Conservation (phyloP, 164 flowering plant species). For the Macadamia tetraphylla region DNA sequence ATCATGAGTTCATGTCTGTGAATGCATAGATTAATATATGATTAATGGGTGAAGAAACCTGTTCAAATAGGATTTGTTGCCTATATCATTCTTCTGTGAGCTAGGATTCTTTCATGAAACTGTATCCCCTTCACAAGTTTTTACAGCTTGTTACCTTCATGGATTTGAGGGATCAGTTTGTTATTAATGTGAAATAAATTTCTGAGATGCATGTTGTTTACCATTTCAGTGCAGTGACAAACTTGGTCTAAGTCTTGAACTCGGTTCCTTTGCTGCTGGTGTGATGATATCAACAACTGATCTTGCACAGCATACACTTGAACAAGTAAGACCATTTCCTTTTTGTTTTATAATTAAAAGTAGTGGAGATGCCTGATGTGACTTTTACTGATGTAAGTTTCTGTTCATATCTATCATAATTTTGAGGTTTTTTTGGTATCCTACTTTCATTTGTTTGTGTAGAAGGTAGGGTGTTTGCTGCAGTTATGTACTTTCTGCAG, state of each 20-base stretch:
- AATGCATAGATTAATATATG: too few relatives aligned
- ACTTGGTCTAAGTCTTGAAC: slow-evolving; percentile 92
- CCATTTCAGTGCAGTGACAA: slow-evolving; percentile 91
- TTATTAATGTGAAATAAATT: slow-evolving; percentile 1
- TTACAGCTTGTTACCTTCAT: background rate
- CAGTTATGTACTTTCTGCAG: too few relatives aligned
- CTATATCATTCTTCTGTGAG: too few relatives aligned
- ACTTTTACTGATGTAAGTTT: background rate
- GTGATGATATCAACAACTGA: slow-evolving; percentile 98
- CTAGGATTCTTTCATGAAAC: too few relatives aligned
- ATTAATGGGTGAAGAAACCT: too few relatives aligned
- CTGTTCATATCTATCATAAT: background rate
- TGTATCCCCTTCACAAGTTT: too few relatives aligned
- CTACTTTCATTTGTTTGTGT: too few relatives aligned
- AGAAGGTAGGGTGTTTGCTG: too few relatives aligned
- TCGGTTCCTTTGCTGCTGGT: slow-evolving; percentile 98
- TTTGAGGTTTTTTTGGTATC: background rate
- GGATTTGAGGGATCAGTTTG: background rate
- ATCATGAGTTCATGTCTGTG: too few relatives aligned
- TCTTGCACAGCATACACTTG: slow-evolving; percentile 91
- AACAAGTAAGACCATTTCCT: slow-evolving; percentile 52
- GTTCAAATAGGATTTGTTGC: too few relatives aligned
- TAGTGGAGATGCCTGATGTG: too few relatives aligned
- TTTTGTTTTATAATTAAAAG: background rate
- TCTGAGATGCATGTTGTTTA: slow-evolving; percentile 15